Evolutionary conservation across 1,139 yeast genomes (phyloP).

Genomic region (Diutina scorzettiae): DNA sequence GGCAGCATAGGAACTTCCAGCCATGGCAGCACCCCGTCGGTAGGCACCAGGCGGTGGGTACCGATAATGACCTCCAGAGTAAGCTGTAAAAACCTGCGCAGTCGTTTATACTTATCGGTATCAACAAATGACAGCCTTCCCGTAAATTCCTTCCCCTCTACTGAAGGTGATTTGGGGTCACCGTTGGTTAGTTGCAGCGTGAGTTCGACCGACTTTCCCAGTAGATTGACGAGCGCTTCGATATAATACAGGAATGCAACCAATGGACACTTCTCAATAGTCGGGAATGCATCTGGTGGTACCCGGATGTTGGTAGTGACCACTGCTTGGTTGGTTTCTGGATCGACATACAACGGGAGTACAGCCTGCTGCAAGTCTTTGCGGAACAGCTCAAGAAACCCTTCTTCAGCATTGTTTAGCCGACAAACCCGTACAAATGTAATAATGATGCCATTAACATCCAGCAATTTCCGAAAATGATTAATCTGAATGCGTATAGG

Average conservation of each 20-base stretch:
- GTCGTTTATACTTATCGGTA: conserved; percentile 64
- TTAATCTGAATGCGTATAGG: conserved; percentile 57
- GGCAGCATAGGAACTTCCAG: not conserved
- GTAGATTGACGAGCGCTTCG: conserved; percentile 66
- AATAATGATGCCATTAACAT: conserved; percentile 65
- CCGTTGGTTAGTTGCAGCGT: not conserved
- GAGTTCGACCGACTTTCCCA: conserved; percentile 23
- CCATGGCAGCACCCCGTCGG: conserved; percentile 1
- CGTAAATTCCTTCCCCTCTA: conserved; percentile 11
- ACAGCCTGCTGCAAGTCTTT: conserved; percentile 75
- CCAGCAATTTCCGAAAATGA: conserved; percentile 62
- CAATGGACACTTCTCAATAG: conserved; percentile 60
- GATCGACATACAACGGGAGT: conserved; percentile 71
- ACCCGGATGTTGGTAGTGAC: conserved; percentile 55
- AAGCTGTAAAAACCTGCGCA: conserved; percentile 65
- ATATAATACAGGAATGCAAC: conserved; percentile 78
- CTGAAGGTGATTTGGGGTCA: conserved; percentile 6
- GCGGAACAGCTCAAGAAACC: conserved; percentile 53
- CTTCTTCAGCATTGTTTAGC: conserved; percentile 54
- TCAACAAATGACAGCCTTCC: conserved; percentile 46
- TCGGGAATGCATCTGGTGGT: conserved; percentile 81
- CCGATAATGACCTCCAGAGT: conserved; percentile 76
- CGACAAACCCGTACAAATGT: conserved; percentile 76
- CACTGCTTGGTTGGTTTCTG: conserved; percentile 43
- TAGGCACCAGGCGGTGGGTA: conserved; percentile 34